A percentile compares a stretch with the other conserved stretches of the same genome.
phyloP scores from a whole-genome alignment of 345 rosid species.

The Murraya koenigii region DNA sequence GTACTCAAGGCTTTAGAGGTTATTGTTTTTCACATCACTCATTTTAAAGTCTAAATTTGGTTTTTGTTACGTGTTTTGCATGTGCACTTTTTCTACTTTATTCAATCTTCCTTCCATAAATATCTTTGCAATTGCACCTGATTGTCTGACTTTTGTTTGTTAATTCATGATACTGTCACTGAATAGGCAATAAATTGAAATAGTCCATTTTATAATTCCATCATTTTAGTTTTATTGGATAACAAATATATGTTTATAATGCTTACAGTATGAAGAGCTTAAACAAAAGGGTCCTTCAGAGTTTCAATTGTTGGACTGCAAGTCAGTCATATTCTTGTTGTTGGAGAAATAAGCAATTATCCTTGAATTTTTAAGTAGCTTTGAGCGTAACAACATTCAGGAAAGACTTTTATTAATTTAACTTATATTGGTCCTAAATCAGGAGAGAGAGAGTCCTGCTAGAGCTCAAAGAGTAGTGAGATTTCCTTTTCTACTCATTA shows the following conservation, averaged over 20 bases:
- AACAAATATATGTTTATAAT: too few relatives aligned
- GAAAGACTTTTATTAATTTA: not conserved
- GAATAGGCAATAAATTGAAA: too few relatives aligned
- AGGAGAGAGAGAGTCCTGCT: not conserved
- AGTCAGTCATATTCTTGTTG: not conserved
- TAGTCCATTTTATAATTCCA: too few relatives aligned
- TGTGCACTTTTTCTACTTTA: not conserved
- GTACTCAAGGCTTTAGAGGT: conserved; percentile 97
- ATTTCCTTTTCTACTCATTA: not conserved
- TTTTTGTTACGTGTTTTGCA: not conserved
- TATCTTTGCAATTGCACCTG: not conserved
- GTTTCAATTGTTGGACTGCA: too few relatives aligned
- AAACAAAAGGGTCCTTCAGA: too few relatives aligned
- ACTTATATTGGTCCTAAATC: not conserved
- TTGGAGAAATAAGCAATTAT: not conserved
- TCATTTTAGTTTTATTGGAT: too few relatives aligned
- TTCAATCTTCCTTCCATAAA: not conserved
- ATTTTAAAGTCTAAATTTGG: not conserved
- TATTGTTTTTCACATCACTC: not conserved
- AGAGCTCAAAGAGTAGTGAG: not conserved
- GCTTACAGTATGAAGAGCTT: too few relatives aligned
- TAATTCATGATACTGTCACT: not conserved
- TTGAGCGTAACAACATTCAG: not conserved
- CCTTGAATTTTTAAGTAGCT: not conserved
- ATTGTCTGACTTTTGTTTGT: not conserved